Evolutionary conservation across 495 filamentous ascomycete species (phyloP), one percentile per base, ranked within the genome.

Genomic region (Chaetomium cochliodes): DNA sequence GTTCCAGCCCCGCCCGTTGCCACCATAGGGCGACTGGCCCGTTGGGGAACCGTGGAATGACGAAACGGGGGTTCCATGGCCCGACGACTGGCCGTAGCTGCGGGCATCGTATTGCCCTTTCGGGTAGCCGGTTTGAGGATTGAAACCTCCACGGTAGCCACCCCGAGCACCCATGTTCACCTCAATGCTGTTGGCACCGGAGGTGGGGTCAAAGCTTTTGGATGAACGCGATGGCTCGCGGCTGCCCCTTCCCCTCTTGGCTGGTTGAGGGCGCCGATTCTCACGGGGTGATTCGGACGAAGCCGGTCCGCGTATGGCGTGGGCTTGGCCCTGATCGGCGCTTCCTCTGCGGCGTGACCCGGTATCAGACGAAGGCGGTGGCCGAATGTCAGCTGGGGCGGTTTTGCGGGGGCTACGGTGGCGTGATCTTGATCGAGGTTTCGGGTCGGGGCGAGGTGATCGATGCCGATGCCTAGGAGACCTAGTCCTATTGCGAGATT

Each of bases 31-130:
- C 28, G 89, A 92, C 55, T 84, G 81, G 11, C 84, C 81, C 46
- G 84, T 84, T 42, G 90, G 89, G 12, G 88, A 92, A 25, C 82
- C 84, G 65, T 86, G 86, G 66, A 84, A 84, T n/a, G 87, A 87
- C 42, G 82, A 83, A 58, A 77, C 81, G 41, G 87, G 83, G 33
- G 82, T 86, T 46, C 76, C 76, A 56, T 85, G 83, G 20, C 85
- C 84, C 7, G 87, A 81, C 23, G 87, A 86, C 37, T 81, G 81
- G 30, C 84, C 78, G 69, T 85, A 84, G 50, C 82, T 80, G 37
- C 81, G 76, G 50, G 39, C 56, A 47, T 70, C 65, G 52, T 74
- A 74, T 16, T 71, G 73, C n/a, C 67, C 67, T 33, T 72, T 74
- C 15, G 67, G 66, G 54, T 72, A 76, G 13, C 69, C 72, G 16